Evolutionary conservation across 192 early-diverging fungal genomes (phyloP).

Genomic region (Coemansia sp.): DNA sequence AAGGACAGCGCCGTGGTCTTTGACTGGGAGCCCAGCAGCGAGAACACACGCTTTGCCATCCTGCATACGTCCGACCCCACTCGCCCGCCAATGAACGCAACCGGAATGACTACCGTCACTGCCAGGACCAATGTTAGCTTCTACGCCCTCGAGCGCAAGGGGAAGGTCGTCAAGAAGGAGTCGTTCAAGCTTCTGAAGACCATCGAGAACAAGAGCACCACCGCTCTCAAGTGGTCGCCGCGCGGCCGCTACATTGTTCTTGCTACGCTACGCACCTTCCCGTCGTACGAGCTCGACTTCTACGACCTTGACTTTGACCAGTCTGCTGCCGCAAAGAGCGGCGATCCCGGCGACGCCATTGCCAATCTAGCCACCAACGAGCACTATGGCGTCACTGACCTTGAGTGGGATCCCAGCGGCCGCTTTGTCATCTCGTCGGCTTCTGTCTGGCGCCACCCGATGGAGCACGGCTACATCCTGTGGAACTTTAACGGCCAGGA

Average conservation of each 20-base stretch:
- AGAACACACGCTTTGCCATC: conserved; percentile 80
- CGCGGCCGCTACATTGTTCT: conserved; percentile 91
- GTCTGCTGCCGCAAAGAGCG: conserved; percentile 51
- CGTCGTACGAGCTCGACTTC: conserved; percentile 88
- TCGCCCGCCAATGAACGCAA: conserved; percentile 55
- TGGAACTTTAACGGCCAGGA: conserved; percentile 91
- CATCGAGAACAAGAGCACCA: conserved; percentile 79
- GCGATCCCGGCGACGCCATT: conserved; percentile 62
- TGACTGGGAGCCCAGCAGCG: conserved; percentile 94
- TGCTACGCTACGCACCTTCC: conserved; percentile 76
- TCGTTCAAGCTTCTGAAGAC: conserved; percentile 84
- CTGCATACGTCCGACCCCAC: conserved; percentile 76
- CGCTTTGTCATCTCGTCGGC: conserved; percentile 88
- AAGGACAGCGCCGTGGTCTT: conserved; percentile 82
- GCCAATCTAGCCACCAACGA: conserved; percentile 75
- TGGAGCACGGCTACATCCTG: conserved; percentile 88
- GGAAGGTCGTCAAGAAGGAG: conserved; percentile 63
- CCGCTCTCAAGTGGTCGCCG: conserved; percentile 92
- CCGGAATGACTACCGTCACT: conserved; percentile 56
- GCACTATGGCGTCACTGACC: conserved; percentile 94
- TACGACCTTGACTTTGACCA: conserved; percentile 87
- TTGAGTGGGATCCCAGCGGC: conserved; percentile 99
- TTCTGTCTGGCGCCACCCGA: conserved; percentile 82
- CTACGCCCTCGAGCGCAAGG: conserved; percentile 82
- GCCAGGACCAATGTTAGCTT: conserved; percentile 75